Evolutionary conservation across 2,329 filamentous ascomycete genomes (phyloP).

Genomic region (Diaporthe vexans): DNA sequence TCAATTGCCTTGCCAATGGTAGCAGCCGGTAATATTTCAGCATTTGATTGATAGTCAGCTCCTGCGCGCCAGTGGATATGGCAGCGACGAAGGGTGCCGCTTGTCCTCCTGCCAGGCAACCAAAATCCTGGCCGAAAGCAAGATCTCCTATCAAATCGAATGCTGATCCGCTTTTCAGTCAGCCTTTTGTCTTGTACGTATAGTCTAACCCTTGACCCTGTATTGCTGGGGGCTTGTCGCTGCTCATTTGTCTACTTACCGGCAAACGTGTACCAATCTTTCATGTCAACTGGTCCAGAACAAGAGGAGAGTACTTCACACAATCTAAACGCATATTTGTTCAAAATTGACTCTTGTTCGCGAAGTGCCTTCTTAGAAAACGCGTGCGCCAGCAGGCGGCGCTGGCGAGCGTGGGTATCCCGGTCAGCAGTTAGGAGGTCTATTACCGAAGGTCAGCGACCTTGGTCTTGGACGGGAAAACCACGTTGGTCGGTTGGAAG

Average conservation of each 20-base stretch:
- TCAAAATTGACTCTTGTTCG: neutral
- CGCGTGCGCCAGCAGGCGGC: neutral
- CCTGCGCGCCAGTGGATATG: neutral
- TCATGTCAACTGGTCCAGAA: neutral
- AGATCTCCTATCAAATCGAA: conserved; percentile 17
- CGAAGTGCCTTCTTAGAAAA: conserved; percentile 10
- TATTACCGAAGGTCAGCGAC: neutral
- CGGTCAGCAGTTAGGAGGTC: conserved; percentile 14
- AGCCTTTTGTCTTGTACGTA: neutral
- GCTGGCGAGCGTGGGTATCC: conserved; percentile 7
- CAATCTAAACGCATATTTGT: neutral
- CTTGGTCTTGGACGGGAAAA: neutral
- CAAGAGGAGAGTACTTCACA: neutral
- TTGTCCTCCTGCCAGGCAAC: neutral
- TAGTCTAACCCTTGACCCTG: neutral
- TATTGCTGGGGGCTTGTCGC: neutral
- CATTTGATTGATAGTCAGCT: conserved; percentile 5
- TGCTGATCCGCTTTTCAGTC: neutral
- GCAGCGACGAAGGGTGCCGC: conserved; percentile 8
- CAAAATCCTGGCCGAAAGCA: neutral
- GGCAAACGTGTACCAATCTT: conserved; percentile 15
- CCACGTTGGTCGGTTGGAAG: rapidly evolving
- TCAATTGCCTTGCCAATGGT: neutral
- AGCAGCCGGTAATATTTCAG: neutral
- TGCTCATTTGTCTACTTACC: neutral